Evolutionary conservation across 2,329 filamentous ascomycete genomes (phyloP).

Genomic region (Verticillium tricorpus): DNA sequence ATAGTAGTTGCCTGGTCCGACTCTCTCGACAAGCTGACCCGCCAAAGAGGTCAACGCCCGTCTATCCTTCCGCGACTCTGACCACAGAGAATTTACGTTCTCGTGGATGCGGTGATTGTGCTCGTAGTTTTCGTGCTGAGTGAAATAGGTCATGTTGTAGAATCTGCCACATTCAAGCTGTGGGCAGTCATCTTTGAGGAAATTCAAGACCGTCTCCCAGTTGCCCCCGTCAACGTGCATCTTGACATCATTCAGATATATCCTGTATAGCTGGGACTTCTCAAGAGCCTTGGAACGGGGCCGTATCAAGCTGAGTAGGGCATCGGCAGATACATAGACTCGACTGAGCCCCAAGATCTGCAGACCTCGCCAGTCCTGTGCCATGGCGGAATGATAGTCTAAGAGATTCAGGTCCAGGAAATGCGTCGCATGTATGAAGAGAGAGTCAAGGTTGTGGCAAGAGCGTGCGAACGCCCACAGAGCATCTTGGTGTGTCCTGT

Average conservation of each 20-base stretch:
- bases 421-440: conserved; percentile 3
- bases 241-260: conserved; percentile 1
- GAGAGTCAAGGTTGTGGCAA: conserved; percentile 3
- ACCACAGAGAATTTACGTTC: background rate
- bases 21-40: background rate
- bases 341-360: background rate
- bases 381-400: background rate
- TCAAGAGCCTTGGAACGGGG: background rate
- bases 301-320: background rate
- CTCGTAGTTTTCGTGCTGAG: background rate
- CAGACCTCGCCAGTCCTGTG: background rate
- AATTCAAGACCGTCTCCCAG: conserved; percentile 2
- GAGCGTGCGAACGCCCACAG: conserved; percentile 4
- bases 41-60: background rate
- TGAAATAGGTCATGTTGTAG: conserved; percentile 4
- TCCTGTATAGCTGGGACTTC: background rate
- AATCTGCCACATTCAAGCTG: background rate
- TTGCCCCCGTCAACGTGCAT: conserved; percentile 2
- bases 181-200: background rate
- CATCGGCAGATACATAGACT: background rate
- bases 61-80: background rate
- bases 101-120: conserved; percentile 2
- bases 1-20: background rate
- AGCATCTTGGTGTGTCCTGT: conserved; percentile 3
- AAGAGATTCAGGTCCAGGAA: conserved; percentile 3